A percentile compares a stretch with the other conserved stretches of the same genome.
Evolutionary conservation across 192 early-diverging fungal species (phyloP).

Genomic region (Linnemannia exigua): DNA sequence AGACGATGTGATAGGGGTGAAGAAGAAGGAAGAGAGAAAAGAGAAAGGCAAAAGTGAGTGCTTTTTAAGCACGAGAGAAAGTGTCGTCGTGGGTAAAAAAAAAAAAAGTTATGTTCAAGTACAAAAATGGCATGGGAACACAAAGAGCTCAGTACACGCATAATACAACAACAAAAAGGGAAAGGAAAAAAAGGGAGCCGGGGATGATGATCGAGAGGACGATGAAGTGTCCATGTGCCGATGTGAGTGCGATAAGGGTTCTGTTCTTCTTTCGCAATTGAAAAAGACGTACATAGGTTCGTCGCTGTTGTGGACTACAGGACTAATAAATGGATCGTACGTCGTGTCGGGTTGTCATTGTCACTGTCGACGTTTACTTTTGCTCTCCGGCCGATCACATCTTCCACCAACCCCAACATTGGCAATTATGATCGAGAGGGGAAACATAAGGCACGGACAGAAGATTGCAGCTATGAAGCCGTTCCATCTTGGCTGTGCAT

Average conservation of each 20-base stretch:
- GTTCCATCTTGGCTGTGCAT: too few species aligned
- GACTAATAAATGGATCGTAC: too few species aligned
- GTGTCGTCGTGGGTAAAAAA: background rate
- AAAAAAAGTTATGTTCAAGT: background rate
- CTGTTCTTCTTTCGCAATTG: too few species aligned
- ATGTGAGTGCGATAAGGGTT: background rate
- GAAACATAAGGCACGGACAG: background rate
- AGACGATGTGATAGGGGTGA: background rate
- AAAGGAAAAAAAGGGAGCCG: background rate
- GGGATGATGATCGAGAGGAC: too few species aligned
- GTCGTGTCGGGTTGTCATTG: too few species aligned
- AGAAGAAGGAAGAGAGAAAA: background rate
- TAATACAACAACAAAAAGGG: background rate
- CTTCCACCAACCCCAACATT: background rate
- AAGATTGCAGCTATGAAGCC: too few species aligned
- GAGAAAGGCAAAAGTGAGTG: background rate
- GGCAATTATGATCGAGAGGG: background rate
- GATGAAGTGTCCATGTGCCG: background rate
- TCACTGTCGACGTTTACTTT: too few species aligned
- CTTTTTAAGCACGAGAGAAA: background rate
- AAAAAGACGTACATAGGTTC: too few species aligned
- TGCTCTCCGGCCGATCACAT: slow-evolving; percentile 5
- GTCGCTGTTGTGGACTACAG: too few species aligned
- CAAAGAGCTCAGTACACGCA: background rate
- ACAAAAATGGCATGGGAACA: too few species aligned